These are phyloP conservation scores for Hondaea fermentalgiana DNA, from an alignment of 108 stramenopile genomes.

Conservation along the genomic window DNA sequence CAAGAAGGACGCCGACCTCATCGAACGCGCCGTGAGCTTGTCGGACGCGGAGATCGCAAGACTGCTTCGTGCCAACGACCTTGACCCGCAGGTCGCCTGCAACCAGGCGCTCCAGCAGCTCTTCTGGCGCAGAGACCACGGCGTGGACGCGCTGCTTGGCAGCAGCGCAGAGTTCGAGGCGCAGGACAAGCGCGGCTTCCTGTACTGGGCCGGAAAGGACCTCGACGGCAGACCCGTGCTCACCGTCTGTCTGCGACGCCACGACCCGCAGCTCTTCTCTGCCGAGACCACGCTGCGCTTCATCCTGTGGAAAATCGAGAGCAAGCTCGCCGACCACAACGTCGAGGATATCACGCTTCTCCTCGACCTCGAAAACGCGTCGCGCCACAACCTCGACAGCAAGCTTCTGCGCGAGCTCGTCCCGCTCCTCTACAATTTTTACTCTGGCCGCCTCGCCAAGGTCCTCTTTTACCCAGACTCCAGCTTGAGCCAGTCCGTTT, in stretches of 20 bases:
- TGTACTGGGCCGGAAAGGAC: not conserved
- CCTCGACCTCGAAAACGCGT: not conserved
- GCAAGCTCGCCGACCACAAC: not conserved
- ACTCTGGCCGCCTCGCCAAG: not conserved
- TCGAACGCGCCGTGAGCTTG: too few species aligned
- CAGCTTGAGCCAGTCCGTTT: not conserved
- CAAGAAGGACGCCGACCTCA: too few species aligned
- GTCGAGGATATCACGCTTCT: not conserved
- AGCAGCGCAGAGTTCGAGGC: not conserved
- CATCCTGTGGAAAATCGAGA: not conserved
- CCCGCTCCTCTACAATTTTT: not conserved
- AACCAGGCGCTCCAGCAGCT: not conserved
- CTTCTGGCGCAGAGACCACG: not conserved
- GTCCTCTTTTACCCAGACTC: not conserved
- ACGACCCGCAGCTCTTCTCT: not conserved
- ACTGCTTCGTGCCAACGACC: too few species aligned
- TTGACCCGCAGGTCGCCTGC: too few species aligned
- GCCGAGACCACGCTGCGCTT: not conserved
- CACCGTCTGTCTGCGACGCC: not conserved
- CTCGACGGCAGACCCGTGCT: not conserved
- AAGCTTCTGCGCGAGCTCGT: not conserved
- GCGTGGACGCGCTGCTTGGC: not conserved
- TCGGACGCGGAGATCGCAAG: too few species aligned
- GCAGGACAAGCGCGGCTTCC: not conserved
- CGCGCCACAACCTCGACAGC: not conserved